Evolutionary conservation across 2,329 filamentous ascomycete species (phyloP).

Genomic region (Fusarium succisae): DNA sequence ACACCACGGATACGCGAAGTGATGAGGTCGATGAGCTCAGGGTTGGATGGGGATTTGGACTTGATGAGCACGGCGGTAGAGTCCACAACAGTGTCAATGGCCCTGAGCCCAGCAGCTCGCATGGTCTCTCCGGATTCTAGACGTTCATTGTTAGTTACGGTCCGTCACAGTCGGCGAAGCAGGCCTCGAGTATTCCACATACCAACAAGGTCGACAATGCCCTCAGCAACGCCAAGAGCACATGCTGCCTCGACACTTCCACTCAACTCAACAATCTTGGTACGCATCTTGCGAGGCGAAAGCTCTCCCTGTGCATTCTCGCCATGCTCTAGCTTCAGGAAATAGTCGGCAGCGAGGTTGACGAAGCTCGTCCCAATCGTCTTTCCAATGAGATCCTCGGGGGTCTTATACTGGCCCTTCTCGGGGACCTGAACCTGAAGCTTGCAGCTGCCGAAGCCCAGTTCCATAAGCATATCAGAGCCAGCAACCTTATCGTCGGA

Average conservation of each 20-base stretch:
- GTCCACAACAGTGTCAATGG: conserved; percentile 92
- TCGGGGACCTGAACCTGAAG: conserved; percentile 97
- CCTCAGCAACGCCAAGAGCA: conserved; percentile 92
- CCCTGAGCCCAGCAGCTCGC: conserved; percentile 91
- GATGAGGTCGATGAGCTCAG: conserved; percentile 83
- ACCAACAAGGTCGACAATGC: conserved; percentile 97
- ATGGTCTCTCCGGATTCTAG: conserved; percentile 97
- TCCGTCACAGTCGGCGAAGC: background rate
- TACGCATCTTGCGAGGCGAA: conserved; percentile 68
- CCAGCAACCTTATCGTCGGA: conserved; percentile 60
- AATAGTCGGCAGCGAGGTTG: conserved; percentile 83
- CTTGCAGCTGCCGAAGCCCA: conserved; percentile 90
- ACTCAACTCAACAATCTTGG: conserved; percentile 92
- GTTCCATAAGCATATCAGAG: conserved; percentile 87
- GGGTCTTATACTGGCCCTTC: conserved; percentile 75
- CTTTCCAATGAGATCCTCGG: conserved; percentile 85
- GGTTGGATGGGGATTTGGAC: conserved; percentile 83
- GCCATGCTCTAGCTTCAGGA: conserved; percentile 76
- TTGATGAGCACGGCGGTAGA: conserved; percentile 92
- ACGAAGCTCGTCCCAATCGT: conserved; percentile 98
- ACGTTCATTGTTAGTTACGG: conserved; percentile 19
- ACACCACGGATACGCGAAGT: conserved; percentile 89
- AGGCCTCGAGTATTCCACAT: conserved; percentile 52
- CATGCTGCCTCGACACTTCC: conserved; percentile 98
- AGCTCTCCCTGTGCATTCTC: conserved; percentile 51